Evolutionary conservation across 2,329 filamentous ascomycete genomes (phyloP).

Genomic region (Aspergillus arachidicola): DNA sequence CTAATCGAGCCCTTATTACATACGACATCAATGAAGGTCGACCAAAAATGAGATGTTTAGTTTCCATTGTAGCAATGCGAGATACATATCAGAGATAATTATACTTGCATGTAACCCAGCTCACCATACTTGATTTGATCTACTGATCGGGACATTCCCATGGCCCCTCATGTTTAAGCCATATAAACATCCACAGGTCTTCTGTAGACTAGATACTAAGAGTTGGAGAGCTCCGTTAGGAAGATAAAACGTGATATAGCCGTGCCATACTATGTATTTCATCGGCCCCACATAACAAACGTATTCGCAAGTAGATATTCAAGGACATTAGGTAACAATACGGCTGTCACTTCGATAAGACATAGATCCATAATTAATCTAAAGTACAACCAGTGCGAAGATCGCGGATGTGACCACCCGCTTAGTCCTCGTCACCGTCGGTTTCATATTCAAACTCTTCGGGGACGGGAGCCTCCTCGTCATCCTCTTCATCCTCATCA

Average conservation of each 20-base stretch:
- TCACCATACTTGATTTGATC: background rate
- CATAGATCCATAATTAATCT: conserved; percentile 36
- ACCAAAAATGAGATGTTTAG: background rate
- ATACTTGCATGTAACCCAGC: background rate
- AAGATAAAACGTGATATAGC: background rate
- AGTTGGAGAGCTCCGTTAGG: background rate
- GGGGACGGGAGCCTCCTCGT: conserved; percentile 51
- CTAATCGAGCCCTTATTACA: background rate
- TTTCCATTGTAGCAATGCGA: too few relatives aligned
- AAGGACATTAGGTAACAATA: conserved; percentile 16
- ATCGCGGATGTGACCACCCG: conserved; percentile 1
- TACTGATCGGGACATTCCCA: background rate
- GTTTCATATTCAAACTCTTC: conserved; percentile 51
- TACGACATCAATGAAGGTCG: background rate
- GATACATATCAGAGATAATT: background rate
- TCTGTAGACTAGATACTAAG: background rate
- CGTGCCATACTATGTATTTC: background rate
- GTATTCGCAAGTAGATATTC: conserved; percentile 10
- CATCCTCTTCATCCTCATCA: conserved; percentile 66
- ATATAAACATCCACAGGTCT: background rate
- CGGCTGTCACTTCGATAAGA: conserved; percentile 23
- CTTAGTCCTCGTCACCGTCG: conserved; percentile 37
- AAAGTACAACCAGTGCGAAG: conserved; percentile 38
- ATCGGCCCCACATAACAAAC: background rate
- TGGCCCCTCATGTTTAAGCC: background rate